phyloP scores from a whole-genome alignment of 805 yeast genomes.

The Blastobotrys attinorum region DNA sequence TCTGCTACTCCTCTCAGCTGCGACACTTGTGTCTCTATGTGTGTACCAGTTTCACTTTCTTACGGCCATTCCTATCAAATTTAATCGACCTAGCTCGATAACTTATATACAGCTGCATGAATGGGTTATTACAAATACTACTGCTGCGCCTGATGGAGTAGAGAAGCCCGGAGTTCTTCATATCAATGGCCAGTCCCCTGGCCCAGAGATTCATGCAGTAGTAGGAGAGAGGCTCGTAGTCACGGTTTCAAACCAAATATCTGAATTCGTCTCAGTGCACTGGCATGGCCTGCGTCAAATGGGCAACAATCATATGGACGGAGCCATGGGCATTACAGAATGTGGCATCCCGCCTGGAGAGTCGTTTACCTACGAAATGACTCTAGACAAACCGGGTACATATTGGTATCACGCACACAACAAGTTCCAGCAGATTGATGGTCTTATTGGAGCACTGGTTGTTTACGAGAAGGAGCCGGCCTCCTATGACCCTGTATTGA shows the following conservation, averaged over 20 bases:
- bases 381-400: conserved; percentile 36
- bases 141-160: neutral
- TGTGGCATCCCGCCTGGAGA: conserved; percentile 41
- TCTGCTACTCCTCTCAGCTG: too few species aligned
- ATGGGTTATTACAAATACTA: neutral
- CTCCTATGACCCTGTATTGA: neutral
- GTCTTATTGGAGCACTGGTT: conserved; percentile 41
- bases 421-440: conserved; percentile 40
- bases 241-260: conserved; percentile 33
- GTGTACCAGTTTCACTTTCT: too few species aligned
- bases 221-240: conserved; percentile 32
- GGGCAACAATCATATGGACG: conserved; percentile 43
- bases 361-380: conserved; percentile 35
- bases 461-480: conserved; percentile 31
- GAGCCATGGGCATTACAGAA: conserved; percentile 44
- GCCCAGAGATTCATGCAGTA: conserved; percentile 36
- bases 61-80: too few species aligned
- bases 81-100: too few species aligned
- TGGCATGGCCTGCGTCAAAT: conserved; percentile 46
- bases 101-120: neutral
- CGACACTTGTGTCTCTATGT: too few species aligned
- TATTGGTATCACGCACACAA: conserved; percentile 51
- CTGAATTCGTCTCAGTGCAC: conserved; percentile 37
- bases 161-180: conserved; percentile 9
- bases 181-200: conserved; percentile 41